These are phyloP conservation scores for Dimargaris verticillata DNA, from an alignment of 192 early-diverging fungal species.

Conservation along the genomic window DNA sequence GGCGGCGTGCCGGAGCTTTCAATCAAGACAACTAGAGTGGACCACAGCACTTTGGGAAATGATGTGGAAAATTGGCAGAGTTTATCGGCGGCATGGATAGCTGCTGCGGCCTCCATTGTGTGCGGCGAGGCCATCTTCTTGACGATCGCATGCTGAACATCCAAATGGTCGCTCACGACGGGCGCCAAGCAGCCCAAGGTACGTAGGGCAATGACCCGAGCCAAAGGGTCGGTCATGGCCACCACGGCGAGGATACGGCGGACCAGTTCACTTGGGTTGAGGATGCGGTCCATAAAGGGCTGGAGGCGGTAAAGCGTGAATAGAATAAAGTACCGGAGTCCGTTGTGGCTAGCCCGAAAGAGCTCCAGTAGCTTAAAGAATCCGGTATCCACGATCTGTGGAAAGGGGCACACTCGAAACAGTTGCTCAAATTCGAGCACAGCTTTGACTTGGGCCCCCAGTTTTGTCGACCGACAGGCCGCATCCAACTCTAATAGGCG, in stretches of 20 bases:
- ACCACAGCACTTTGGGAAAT: slow-evolving; percentile 27
- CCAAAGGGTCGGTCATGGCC: slow-evolving; percentile 30
- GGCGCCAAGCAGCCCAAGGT: slow-evolving; percentile 27
- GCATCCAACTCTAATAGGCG: slow-evolving; percentile 30
- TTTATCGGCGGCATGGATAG: slow-evolving; percentile 25
- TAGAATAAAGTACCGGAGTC: slow-evolving; percentile 28
- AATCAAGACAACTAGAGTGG: slow-evolving; percentile 23
- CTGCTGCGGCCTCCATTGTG: slow-evolving; percentile 28
- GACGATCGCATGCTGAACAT: slow-evolving; percentile 31
- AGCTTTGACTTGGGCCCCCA: slow-evolving; percentile 25
- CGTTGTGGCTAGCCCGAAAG: slow-evolving; percentile 24
- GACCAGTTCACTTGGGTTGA: slow-evolving; percentile 26
- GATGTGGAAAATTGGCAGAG: slow-evolving; percentile 26
- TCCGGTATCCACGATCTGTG: slow-evolving; percentile 27
- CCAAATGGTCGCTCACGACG: slow-evolving; percentile 25
- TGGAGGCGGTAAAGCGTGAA: slow-evolving; percentile 24
- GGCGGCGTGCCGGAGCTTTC: slow-evolving; percentile 16
- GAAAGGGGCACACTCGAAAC: slow-evolving; percentile 31
- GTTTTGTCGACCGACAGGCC: slow-evolving; percentile 20
- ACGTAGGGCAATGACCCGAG: slow-evolving; percentile 27
- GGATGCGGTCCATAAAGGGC: slow-evolving; percentile 22
- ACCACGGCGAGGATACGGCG: slow-evolving; percentile 27
- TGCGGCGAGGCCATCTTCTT: slow-evolving; percentile 26
- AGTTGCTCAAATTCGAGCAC: slow-evolving; percentile 29
- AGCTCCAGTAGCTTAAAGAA: slow-evolving; percentile 33